Base-by-base conservation (phyloP, 306 rosid genomes). In the Dalbergia cultrata region DNA sequence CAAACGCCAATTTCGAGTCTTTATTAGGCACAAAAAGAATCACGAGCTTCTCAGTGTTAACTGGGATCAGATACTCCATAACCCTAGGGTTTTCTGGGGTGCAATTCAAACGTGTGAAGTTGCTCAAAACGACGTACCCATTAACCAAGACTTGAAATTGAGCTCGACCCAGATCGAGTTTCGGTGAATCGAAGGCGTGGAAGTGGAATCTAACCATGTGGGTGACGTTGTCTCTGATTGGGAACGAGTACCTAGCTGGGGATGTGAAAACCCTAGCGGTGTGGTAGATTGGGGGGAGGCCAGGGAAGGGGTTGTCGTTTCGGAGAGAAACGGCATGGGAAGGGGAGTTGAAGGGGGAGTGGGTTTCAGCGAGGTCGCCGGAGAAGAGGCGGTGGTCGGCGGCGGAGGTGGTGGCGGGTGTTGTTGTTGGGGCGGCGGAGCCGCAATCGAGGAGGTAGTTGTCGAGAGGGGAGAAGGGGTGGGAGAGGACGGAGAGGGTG, bases 151-250 rank as follows among this genome's bases (percentile, higher is more conserved):
- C 91, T 22, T 85, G 90, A 83, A 92, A 95, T 90, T 80, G 90
- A 37, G 91, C 89, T 11, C 52, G 62, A 43, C 22, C 70, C 68
- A 88, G 79, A 50, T 90, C 87, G 58, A 82, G 39, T 21, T 80
- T 78, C 1, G 90, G 61, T 31, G 95, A 88, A 67, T 66, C 62
- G 52, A 95, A 86, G 47, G 67, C 49, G 31, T 88, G 87, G 26
- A 95, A 91, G 84, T 95, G 97, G 71, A 95, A 81, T 31, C 99
- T 97, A 62, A 95, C 89, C 85, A 87, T 86, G 77, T 95, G 99
- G 47, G 92, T 91, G 5, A 97, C 97, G 78, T 59, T 70, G 59
- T 85, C 87, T 67, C 62, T 59, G 85, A 93, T 80, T 41, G 77
- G 83, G 67, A 95, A 93, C 19, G 83, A 60, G 86, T 91, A 95